Evolutionary conservation across 2,329 filamentous ascomycete genomes (phyloP), one percentile per base, ranked within the genome.

Genomic region (Pseudogymnoascus sp.): DNA sequence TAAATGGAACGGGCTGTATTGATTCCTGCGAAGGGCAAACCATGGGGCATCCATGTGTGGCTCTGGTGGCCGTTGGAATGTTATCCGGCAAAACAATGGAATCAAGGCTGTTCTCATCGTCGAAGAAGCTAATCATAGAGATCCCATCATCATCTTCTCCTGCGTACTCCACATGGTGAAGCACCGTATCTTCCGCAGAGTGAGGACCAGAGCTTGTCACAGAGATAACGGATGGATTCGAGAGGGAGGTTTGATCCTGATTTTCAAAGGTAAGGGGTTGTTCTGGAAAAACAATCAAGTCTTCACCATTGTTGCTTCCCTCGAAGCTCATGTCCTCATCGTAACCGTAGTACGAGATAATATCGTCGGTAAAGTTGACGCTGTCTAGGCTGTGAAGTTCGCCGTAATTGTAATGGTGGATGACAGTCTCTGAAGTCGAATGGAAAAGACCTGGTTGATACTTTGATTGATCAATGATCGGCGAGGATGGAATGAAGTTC

Each of bases 1-100:
- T 63, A 9, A 63, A 61, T 13, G 59, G 34, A 26, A n/a, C 18
- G 5, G 57, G 39, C n/a, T 30, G 5, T 13, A 37, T 59, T 28
- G 26, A 30, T 13, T 45, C 26, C 9, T 41, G 13, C n/a, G 26
- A 39, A 45, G 57, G 37, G 26, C 45, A 52, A 30, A 52, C 12
- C 23, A 52, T 52, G 26, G 45, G 45, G 6, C 26, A 52, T 30
- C 45, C 45, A 19, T 52, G 45, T 30, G 45, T 52, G 5, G 45
- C 26, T 52, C 8, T 30, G 4, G 45, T 52, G 1, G 45, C 45
- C 9, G 26, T 52, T 19, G 45, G 45, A 30, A 52, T 52, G 30
- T 19, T 30, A 3, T 30, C 45, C 26, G 26, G 45, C 5, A 18
- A 9, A 4, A 15, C 19, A 30, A 52, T 52, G 5, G 45, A 52